Percentiles rank a stretch among this genome's conserved stretches.
phyloP scores from a whole-genome alignment of 768 basidiomycete genomes.

The Rubroboletus satanas region DNA sequence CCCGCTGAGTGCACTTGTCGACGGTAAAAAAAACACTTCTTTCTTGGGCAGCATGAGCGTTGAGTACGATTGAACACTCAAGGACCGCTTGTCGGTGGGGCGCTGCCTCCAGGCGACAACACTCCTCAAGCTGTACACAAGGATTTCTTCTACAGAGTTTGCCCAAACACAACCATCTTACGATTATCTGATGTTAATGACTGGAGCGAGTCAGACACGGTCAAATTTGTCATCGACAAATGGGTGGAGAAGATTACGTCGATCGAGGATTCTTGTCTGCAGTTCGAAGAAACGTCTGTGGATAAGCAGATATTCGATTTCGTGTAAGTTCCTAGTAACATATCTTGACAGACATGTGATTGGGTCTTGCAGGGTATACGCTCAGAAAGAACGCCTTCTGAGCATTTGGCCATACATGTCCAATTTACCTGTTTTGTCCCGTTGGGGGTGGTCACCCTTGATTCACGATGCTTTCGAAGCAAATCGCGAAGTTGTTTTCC shows the following conservation, averaged over 20 bases:
- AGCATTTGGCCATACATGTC: conserved; percentile 34
- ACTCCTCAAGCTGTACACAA: conserved; percentile 34
- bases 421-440: conserved; percentile 31
- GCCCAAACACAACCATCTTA: conserved; percentile 34
- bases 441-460: conserved; percentile 35
- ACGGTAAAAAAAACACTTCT: conserved; percentile 21
- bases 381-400: conserved; percentile 27
- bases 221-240: conserved; percentile 29
- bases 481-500: conserved; percentile 18
- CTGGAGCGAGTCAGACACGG: conserved; percentile 23
- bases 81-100: conserved; percentile 40
- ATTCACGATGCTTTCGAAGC: conserved; percentile 27
- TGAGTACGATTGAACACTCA: neutral
- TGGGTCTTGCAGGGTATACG: conserved; percentile 25
- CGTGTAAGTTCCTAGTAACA: conserved; percentile 7
- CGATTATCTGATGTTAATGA: conserved; percentile 23
- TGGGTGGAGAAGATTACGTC: conserved; percentile 34
- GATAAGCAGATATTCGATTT: conserved; percentile 18
- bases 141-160: conserved; percentile 37
- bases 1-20: conserved; percentile 35
- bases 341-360: neutral
- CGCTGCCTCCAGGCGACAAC: conserved; percentile 27
- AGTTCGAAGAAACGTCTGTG: conserved; percentile 26
- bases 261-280: conserved; percentile 37
- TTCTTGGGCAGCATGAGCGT: neutral